These are phyloP conservation scores for Hippophae rhamnoides DNA, from an alignment of 306 rosid species.

Conservation along the genomic window DNA sequence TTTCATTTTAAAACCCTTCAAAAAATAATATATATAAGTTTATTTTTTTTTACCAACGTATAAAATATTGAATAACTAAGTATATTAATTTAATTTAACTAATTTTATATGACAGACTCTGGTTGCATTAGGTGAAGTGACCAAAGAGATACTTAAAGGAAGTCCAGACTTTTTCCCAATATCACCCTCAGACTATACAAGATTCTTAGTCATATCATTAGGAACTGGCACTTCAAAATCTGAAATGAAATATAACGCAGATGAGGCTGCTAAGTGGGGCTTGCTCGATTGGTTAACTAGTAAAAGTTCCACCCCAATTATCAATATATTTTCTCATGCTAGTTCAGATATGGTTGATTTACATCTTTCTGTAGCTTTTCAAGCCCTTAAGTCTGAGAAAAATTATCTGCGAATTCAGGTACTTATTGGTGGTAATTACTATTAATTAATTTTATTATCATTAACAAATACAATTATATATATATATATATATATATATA, in stretches of 20 bases:
- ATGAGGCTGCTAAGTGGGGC: constrained; percentile 30
- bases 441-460: neutral
- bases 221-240: constrained; percentile 40
- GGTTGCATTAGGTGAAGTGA: constrained; percentile 50
- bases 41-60: too few species aligned
- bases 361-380: constrained; percentile 22
- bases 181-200: constrained; percentile 18
- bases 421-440: neutral
- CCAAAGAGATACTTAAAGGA: constrained; percentile 25
- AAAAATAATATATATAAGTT: too few species aligned
- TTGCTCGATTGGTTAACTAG: constrained; percentile 1
- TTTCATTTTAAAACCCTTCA: too few species aligned
- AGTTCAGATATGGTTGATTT: constrained; percentile 23
- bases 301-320: constrained; percentile 16
- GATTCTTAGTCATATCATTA: constrained; percentile 39
- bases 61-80: too few species aligned
- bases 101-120: constrained; percentile 25
- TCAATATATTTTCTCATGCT: constrained; percentile 16
- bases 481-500: neutral
- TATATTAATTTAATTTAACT: neutral
- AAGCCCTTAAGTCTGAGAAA: constrained; percentile 15
- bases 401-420: constrained; percentile 23
- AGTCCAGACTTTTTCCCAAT: constrained; percentile 11
- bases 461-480: neutral
- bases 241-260: constrained; percentile 19